phyloP scores from a whole-genome alignment of 768 basidiomycete species.

The Mrakia frigida region DNA sequence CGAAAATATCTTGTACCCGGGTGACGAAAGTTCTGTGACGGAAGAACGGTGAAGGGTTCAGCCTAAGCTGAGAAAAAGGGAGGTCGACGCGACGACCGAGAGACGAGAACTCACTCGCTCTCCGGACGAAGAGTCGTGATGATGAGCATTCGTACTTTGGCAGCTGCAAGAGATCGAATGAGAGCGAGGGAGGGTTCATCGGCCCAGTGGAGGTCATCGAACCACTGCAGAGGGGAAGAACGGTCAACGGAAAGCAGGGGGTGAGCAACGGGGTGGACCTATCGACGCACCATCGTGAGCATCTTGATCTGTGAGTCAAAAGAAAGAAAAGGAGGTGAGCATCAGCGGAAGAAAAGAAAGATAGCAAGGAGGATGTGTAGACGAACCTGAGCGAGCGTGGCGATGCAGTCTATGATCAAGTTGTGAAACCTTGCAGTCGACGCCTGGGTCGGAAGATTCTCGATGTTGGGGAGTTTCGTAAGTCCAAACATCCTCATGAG shows the following conservation, averaged over 20 bases:
- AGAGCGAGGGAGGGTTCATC: slow-evolving; percentile 68
- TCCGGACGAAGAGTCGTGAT: slow-evolving; percentile 42
- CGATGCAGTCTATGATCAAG: slow-evolving; percentile 64
- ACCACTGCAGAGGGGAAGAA: slow-evolving; percentile 44
- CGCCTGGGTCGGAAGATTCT: slow-evolving; percentile 56
- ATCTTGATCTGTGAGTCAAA: slow-evolving; percentile 62
- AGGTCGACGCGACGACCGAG: too few relatives aligned
- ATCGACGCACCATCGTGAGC: slow-evolving; percentile 51
- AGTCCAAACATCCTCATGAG: slow-evolving; percentile 58
- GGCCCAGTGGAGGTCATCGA: slow-evolving; percentile 70
- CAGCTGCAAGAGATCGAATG: slow-evolving; percentile 59
- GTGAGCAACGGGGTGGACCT: too few relatives aligned
- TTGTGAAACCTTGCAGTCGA: slow-evolving; percentile 65
- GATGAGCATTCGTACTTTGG: slow-evolving; percentile 62
- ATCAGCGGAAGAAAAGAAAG: too few relatives aligned
- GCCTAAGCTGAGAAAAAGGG: too few relatives aligned
- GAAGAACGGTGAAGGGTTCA: too few relatives aligned
- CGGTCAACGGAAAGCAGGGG: background rate
- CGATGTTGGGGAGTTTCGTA: slow-evolving; percentile 52
- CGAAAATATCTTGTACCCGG: slow-evolving; percentile 55
- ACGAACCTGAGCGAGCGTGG: slow-evolving; percentile 58
- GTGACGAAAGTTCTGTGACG: slow-evolving; percentile 37
- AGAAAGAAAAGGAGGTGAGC: too few relatives aligned
- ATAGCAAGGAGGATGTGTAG: too few relatives aligned
- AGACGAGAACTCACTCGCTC: slow-evolving; percentile 11